Conservation (phyloP, 331 rosid species). For the Malus hybrid region DNA sequence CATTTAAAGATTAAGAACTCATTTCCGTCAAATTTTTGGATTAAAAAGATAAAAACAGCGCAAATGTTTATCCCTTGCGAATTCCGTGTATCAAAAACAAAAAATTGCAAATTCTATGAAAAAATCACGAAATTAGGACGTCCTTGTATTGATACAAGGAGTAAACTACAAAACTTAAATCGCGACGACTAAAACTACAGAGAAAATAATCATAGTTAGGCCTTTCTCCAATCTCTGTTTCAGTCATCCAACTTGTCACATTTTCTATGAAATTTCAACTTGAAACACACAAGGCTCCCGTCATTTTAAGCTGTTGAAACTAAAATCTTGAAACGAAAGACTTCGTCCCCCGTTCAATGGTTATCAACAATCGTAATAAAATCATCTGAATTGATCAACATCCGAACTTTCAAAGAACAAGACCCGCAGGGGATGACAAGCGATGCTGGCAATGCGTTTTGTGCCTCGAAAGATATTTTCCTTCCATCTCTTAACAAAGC, state of each 20-base stretch:
- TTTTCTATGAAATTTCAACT: not conserved
- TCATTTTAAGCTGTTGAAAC: not conserved
- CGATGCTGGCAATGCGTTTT: slow-evolving; percentile 51
- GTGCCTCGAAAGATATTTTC: slow-evolving; percentile 30
- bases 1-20: not conserved
- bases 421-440: slow-evolving; percentile 87
- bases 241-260: not conserved
- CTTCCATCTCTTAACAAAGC: slow-evolving; percentile 42
- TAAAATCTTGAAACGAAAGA: not conserved
- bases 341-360: not conserved
- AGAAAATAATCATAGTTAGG: too few relatives aligned
- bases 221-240: too few relatives aligned
- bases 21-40: too few relatives aligned
- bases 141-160: not conserved
- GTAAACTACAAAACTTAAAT: not conserved
- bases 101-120: not conserved
- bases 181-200: too few relatives aligned
- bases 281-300: not conserved
- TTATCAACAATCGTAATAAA: slow-evolving; percentile 18
- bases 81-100: not conserved
- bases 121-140: not conserved
- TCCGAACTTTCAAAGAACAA: slow-evolving; percentile 73
- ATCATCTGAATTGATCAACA: slow-evolving; percentile 37
- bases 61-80: not conserved
- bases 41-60: not conserved